These are phyloP conservation scores for Vanilla planifolia DNA, from an alignment of 106 monocot genomes.

Conservation along the genomic window DNA sequence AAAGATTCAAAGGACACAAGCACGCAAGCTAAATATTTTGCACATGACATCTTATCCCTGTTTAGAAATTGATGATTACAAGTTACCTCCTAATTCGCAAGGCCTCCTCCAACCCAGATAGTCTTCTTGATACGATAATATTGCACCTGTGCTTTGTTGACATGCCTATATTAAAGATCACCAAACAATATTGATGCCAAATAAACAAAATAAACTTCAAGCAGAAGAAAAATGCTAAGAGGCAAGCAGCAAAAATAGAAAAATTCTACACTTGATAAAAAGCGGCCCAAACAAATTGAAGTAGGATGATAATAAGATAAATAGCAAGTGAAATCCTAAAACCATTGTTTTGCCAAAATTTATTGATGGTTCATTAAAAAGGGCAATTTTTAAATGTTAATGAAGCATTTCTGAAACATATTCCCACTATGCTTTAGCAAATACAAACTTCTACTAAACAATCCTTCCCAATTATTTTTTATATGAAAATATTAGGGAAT, in stretches of 20 bases:
- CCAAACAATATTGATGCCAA: neutral
- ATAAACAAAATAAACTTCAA: neutral
- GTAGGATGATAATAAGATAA: neutral
- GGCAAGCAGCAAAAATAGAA: neutral
- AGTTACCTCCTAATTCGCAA: conserved; percentile 56
- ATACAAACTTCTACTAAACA: no score
- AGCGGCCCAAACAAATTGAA: neutral
- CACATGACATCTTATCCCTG: no score
- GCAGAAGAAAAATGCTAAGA: neutral
- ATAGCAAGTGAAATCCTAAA: neutral
- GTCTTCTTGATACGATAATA: conserved; percentile 34
- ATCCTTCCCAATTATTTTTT: no score
- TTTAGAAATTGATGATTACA: no score
- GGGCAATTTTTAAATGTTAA: no score
- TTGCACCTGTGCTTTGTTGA: conserved; percentile 9
- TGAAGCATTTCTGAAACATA: no score
- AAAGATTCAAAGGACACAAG: no score
- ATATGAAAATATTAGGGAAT: no score
- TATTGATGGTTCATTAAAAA: no score
- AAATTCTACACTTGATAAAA: neutral
- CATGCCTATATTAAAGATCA: conserved; percentile 27
- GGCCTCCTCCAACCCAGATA: conserved; percentile 65
- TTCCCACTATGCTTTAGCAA: no score
- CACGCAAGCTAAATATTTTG: no score
- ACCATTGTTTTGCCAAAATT: no score